These are phyloP conservation scores for Termitomyces sp. DNA, from an alignment of 768 basidiomycete genomes.

Conservation along the genomic window DNA sequence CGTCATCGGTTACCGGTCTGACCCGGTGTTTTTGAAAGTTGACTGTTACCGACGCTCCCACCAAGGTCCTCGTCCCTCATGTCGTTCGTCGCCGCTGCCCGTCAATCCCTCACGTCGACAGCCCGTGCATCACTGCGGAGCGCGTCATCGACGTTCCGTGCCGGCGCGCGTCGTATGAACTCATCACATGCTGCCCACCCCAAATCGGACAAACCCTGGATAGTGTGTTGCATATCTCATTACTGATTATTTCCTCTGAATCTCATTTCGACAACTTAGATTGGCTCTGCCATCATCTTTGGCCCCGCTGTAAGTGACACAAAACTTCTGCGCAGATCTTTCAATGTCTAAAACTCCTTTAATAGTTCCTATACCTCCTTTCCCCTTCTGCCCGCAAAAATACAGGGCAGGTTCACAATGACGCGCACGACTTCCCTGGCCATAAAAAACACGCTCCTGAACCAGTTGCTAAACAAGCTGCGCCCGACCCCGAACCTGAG, in stretches of 20 bases:
- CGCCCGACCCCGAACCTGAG: slow-evolving; percentile 13
- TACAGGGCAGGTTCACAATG: slow-evolving; percentile 28
- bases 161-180: slow-evolving; percentile 31
- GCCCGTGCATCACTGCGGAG: slow-evolving; percentile 26
- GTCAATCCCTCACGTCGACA: slow-evolving; percentile 29
- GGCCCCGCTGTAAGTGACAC: slow-evolving; percentile 35
- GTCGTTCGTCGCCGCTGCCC: slow-evolving; percentile 37
- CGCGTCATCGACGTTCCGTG: slow-evolving; percentile 19
- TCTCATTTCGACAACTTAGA: slow-evolving; percentile 20
- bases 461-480: not conserved
- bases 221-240: slow-evolving; percentile 28
- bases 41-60: slow-evolving; percentile 6
- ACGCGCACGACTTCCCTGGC: slow-evolving; percentile 30
- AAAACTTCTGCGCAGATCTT: not conserved
- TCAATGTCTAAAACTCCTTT: not conserved
- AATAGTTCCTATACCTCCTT: slow-evolving; percentile 37
- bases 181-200: slow-evolving; percentile 30
- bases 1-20: slow-evolving; percentile 30
- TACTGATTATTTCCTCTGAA: slow-evolving; percentile 3
- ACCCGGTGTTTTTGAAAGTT: slow-evolving; percentile 26
- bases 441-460: slow-evolving; percentile 12
- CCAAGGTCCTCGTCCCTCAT: slow-evolving; percentile 20
- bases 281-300: slow-evolving; percentile 37
- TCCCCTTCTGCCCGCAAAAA: slow-evolving; percentile 37
- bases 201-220: slow-evolving; percentile 42